These are phyloP conservation scores for Aspergillus hiratsukae DNA, from an alignment of 2,329 filamentous ascomycete genomes.

Conservation along the genomic window DNA sequence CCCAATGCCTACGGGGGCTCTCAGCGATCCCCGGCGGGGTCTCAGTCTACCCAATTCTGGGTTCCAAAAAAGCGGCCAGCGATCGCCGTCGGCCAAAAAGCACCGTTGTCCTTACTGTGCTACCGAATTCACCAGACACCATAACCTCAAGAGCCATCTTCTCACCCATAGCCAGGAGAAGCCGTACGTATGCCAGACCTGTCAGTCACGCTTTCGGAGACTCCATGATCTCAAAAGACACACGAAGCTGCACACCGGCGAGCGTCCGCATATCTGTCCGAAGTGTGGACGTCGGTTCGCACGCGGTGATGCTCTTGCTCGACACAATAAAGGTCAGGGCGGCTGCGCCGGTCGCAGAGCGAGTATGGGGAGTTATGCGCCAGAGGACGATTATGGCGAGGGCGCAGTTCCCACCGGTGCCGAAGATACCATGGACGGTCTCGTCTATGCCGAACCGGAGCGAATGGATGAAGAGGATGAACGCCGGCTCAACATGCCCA, in stretches of 20 bases:
- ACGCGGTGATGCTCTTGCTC: constrained; percentile 85
- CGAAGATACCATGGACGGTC: constrained; percentile 60
- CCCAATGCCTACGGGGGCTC: constrained; percentile 51
- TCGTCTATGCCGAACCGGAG: constrained; percentile 54
- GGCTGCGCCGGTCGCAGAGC: constrained; percentile 88
- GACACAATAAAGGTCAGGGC: constrained; percentile 92
- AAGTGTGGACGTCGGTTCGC: constrained; percentile 95
- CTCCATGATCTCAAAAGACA: constrained; percentile 95
- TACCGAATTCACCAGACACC: constrained; percentile 94
- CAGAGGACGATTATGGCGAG: constrained; percentile 64
- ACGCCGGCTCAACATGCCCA: constrained; percentile 55
- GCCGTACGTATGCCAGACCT: constrained; percentile 90
- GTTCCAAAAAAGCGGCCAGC: constrained; percentile 54
- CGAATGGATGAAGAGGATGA: constrained; percentile 49
- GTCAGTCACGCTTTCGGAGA: constrained; percentile 84
- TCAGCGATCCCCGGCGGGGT: constrained; percentile 52
- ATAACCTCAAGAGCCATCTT: constrained; percentile 95
- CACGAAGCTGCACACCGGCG: constrained; percentile 92
- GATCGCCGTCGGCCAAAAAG: constrained; percentile 75
- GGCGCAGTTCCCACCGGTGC: constrained; percentile 41
- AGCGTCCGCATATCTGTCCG: constrained; percentile 89
- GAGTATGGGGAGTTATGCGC: constrained; percentile 77
- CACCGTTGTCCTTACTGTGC: constrained; percentile 96
- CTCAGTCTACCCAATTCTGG: constrained; percentile 56
- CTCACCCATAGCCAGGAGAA: constrained; percentile 98